Percentiles rank a stretch among this genome's conserved stretches.
Evolutionary conservation across 2,329 filamentous ascomycete genomes (phyloP).

Genomic region (Zymoseptoria brevis): DNA sequence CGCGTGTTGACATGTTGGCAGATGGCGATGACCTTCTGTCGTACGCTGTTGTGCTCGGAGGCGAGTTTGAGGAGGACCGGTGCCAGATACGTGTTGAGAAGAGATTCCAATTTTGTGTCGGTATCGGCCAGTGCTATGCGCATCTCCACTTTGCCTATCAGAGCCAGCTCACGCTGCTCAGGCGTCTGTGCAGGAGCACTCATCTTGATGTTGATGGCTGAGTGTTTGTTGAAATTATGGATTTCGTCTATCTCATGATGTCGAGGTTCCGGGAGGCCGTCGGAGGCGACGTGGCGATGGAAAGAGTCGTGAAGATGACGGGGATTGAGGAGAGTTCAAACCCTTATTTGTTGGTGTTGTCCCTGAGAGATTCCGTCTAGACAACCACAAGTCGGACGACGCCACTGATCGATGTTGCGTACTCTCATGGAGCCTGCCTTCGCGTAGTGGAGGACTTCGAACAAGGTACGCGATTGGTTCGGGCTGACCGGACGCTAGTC

Average conservation of each 20-base stretch:
- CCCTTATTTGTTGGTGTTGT: not conserved
- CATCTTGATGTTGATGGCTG: conserved; percentile 1
- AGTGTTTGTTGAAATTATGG: not conserved
- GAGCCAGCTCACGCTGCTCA: conserved; percentile 67
- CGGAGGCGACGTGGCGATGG: not conserved
- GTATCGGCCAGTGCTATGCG: conserved; percentile 75
- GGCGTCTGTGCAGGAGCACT: conserved; percentile 16
- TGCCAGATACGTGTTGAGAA: conserved; percentile 70
- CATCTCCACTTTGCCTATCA: conserved; percentile 80
- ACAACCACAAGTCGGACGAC: not conserved
- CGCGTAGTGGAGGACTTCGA: not conserved
- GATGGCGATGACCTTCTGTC: conserved; percentile 67
- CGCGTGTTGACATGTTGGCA: conserved; percentile 65
- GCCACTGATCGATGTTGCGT: not conserved
- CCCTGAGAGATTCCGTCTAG: not conserved
- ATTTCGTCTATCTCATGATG: not conserved
- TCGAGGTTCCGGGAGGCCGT: not conserved
- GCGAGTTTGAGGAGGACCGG: conserved; percentile 79
- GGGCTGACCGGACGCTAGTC: not conserved
- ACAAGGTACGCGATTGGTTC: not conserved
- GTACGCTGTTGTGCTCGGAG: conserved; percentile 70
- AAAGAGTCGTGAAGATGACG: not conserved
- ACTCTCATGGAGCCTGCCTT: not conserved
- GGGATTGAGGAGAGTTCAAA: not conserved
- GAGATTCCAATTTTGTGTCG: conserved; percentile 70